phyloP scores from a whole-genome alignment of 148 eudicot genomes.

The Vaccinium vitisidaea region DNA sequence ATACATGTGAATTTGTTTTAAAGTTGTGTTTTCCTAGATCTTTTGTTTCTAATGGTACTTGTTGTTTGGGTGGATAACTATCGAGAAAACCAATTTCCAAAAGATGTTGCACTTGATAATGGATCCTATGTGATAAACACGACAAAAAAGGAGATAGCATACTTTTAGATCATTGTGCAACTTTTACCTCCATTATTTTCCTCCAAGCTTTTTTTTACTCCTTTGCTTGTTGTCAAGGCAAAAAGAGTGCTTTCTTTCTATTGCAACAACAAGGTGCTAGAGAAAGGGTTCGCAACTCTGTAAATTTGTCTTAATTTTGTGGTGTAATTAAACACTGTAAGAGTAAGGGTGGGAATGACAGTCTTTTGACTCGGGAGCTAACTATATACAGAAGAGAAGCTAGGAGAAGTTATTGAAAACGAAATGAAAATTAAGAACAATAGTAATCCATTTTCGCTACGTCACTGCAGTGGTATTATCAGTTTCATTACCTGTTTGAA shows the following conservation, averaged over 20 bases:
- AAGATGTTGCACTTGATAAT: neutral
- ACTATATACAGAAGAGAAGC: no score
- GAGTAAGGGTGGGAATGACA: no score
- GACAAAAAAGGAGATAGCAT: neutral
- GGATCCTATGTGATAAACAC: neutral
- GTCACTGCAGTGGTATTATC: neutral
- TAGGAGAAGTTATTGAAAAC: no score
- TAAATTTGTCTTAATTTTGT: no score
- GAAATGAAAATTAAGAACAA: no score
- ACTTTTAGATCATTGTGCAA: neutral
- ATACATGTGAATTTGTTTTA: no score
- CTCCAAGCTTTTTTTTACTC: neutral
- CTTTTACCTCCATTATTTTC: neutral
- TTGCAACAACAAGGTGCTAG: neutral
- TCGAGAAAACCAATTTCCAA: neutral
- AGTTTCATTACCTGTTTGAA: slow-evolving; percentile 11
- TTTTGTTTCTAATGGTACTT: neutral
- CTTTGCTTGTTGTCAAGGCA: neutral
- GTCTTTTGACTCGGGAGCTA: no score
- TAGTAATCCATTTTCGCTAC: no score
- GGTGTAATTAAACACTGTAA: no score
- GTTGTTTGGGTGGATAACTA: neutral
- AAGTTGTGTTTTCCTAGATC: no score
- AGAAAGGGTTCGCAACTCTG: neutral
- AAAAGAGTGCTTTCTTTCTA: neutral